Percentiles rank a stretch among this genome's conserved stretches.
These are phyloP conservation scores for Bimuria novae-zelandiae DNA, from an alignment of 2,329 filamentous ascomycete genomes.

Conservation along the genomic window DNA sequence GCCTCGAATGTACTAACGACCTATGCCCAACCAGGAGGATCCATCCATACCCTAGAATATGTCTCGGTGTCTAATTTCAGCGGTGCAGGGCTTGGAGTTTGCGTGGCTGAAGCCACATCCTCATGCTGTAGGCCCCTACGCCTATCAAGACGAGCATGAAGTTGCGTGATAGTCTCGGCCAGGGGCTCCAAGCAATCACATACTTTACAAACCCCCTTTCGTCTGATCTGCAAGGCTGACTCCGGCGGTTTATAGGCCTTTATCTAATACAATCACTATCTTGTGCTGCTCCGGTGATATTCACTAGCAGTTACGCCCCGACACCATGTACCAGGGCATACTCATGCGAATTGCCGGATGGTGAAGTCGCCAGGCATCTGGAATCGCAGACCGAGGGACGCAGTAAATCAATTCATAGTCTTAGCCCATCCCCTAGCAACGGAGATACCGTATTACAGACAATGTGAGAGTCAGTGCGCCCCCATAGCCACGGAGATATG, in stretches of 20 bases:
- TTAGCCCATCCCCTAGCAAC: slow-evolving; percentile 13
- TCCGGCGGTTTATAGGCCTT: slow-evolving; percentile 10
- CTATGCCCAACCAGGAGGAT: slow-evolving; percentile 6
- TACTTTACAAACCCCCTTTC: slow-evolving; percentile 11
- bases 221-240: slow-evolving; percentile 10
- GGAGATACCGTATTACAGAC: slow-evolving; percentile 10
- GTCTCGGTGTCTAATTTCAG: slow-evolving; percentile 6
- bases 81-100: slow-evolving; percentile 7
- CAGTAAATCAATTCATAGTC: slow-evolving; percentile 14
- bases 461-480: slow-evolving; percentile 15
- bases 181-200: not conserved
- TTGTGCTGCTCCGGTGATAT: slow-evolving; percentile 11
- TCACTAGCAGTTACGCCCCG: slow-evolving; percentile 10
- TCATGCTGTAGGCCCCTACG: slow-evolving; percentile 9
- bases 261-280: slow-evolving; percentile 7
- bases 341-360: slow-evolving; percentile 12
- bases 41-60: slow-evolving; percentile 8
- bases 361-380: slow-evolving; percentile 9
- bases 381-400: slow-evolving; percentile 9
- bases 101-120: slow-evolving; percentile 3
- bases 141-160: slow-evolving; percentile 7
- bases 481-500: slow-evolving; percentile 12
- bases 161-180: slow-evolving; percentile 5
- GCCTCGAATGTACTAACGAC: not conserved
- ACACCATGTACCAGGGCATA: slow-evolving; percentile 14